A percentile compares a stretch with the other conserved stretches of the same genome.
Evolutionary conservation across 805 yeast genomes (phyloP).

Genomic region (Schwanniomyces yamadae): DNA sequence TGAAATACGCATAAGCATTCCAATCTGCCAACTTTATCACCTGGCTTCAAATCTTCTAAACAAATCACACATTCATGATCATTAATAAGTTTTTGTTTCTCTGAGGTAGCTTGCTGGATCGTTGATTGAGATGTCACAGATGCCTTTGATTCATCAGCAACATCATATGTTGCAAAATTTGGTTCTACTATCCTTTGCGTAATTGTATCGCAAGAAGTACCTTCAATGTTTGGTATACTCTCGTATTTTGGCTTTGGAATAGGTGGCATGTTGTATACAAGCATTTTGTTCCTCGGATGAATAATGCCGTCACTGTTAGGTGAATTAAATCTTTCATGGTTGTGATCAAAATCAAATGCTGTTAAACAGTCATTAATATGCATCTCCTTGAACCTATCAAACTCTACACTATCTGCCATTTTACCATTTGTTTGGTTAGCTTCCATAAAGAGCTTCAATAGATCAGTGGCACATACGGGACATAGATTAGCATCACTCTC

Average conservation of each 20-base stretch:
- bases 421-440: slow-evolving; percentile 12
- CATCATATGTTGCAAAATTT: background rate
- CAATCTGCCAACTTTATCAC: slow-evolving; percentile 85
- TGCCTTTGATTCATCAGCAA: slow-evolving; percentile 13
- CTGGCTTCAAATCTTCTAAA: slow-evolving; percentile 81
- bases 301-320: slow-evolving; percentile 18
- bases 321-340: slow-evolving; percentile 43
- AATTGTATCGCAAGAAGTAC: slow-evolving; percentile 18
- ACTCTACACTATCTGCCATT: slow-evolving; percentile 18
- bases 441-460: slow-evolving; percentile 21
- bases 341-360: slow-evolving; percentile 63
- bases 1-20: slow-evolving; percentile 96
- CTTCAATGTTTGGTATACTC: slow-evolving; percentile 18
- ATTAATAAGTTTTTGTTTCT: slow-evolving; percentile 26
- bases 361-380: slow-evolving; percentile 78
- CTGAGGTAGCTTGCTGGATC: slow-evolving; percentile 13
- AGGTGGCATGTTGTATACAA: slow-evolving; percentile 66
- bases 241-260: slow-evolving; percentile 41
- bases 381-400: slow-evolving; percentile 47
- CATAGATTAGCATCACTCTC: slow-evolving; percentile 35
- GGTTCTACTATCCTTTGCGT: slow-evolving; percentile 1
- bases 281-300: slow-evolving; percentile 69
- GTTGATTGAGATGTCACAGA: slow-evolving; percentile 21
- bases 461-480: slow-evolving; percentile 40
- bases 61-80: slow-evolving; percentile 90